Evolutionary conservation across 73 alveolate genomes (phyloP).

Genomic region (Paramecium sonneborni): DNA sequence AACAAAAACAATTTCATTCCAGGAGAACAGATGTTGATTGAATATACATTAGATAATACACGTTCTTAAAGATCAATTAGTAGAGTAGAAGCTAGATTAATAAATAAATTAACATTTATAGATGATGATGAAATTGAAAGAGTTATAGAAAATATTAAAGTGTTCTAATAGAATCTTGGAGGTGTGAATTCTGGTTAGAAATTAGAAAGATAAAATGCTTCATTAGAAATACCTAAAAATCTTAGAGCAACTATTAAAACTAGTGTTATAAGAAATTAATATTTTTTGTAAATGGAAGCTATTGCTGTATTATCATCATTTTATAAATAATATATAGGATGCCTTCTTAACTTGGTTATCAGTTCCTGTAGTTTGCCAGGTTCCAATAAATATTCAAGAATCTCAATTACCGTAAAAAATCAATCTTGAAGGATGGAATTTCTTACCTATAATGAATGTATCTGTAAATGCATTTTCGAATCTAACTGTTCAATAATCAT

Average conservation of each 20-base stretch:
- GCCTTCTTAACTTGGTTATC: constrained; percentile 25
- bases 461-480: constrained; percentile 51
- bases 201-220: not conserved
- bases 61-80: not conserved
- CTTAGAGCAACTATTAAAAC: not conserved
- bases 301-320: not conserved
- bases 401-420: not conserved
- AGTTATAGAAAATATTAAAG: not conserved
- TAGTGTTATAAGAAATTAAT: constrained; percentile 3
- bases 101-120: constrained; percentile 24
- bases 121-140: constrained; percentile 55
- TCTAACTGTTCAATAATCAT: constrained; percentile 27
- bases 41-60: constrained; percentile 30
- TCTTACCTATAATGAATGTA: constrained; percentile 1
- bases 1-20: constrained; percentile 39
- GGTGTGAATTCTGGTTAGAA: constrained; percentile 32
- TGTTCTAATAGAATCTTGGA: not conserved
- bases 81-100: constrained; percentile 39
- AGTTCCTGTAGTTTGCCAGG: not conserved
- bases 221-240: not conserved
- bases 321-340: not conserved
- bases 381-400: constrained; percentile 26
- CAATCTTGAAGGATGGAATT: constrained; percentile 46
- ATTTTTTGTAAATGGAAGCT: constrained; percentile 33
- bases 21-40: not conserved